These are phyloP conservation scores for Trichoderma koningii DNA, from an alignment of 2,329 filamentous ascomycete genomes.

Conservation along the genomic window DNA sequence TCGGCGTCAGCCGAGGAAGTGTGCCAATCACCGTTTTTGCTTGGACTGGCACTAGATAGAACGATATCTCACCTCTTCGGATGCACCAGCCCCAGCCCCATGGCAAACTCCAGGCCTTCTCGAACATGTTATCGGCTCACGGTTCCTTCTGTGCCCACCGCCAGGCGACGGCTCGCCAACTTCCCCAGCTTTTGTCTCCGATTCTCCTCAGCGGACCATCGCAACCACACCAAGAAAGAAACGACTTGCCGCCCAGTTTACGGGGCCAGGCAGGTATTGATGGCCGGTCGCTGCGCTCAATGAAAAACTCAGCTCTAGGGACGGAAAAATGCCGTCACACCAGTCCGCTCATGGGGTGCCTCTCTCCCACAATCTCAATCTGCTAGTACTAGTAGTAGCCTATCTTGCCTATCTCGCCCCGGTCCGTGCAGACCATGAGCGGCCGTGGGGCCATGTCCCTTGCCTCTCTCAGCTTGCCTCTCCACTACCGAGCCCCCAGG, in stretches of 20 bases:
- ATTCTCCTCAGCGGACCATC: background rate
- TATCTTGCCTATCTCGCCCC: conserved; percentile 12
- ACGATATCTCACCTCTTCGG: background rate
- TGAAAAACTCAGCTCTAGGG: conserved; percentile 2
- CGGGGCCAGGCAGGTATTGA: background rate
- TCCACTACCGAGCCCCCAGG: conserved; percentile 11
- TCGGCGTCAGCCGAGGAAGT: background rate
- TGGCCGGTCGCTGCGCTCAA: background rate
- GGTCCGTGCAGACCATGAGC: conserved; percentile 15
- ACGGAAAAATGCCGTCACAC: conserved; percentile 6
- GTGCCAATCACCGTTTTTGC: background rate
- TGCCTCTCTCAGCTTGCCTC: conserved; percentile 22
- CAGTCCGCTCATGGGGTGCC: background rate
- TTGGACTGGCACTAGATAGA: background rate
- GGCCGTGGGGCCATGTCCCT: conserved; percentile 7
- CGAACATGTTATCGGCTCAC: conserved; percentile 9
- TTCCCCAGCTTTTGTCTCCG: background rate
- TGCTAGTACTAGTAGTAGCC: background rate
- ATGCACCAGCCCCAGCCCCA: background rate
- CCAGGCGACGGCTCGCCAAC: background rate
- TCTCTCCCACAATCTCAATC: conserved; percentile 9
- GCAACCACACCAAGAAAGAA: background rate
- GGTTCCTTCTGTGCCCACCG: background rate
- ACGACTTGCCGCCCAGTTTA: background rate
- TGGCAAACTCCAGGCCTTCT: conserved; percentile 10